Conservation (phyloP, 768 basidiomycete species). For the Lentinula raphanica region DNA sequence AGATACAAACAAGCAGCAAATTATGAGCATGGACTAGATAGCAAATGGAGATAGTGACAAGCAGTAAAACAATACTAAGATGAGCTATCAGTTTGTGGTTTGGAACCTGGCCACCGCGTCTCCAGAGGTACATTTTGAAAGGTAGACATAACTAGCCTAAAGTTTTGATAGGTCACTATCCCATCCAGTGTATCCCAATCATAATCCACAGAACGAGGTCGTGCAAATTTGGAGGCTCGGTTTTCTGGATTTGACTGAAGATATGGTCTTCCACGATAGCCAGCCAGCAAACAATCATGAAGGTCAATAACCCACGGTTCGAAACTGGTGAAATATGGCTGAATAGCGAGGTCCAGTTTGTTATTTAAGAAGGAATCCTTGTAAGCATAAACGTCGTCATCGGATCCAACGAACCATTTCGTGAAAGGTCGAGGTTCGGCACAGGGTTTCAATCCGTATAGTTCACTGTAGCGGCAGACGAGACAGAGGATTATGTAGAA, state of each 20-base stretch:
- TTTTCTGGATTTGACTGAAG: neutral
- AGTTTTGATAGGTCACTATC: neutral
- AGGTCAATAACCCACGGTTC: no score
- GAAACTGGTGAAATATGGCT: no score
- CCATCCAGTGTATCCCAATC: neutral
- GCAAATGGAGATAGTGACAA: no score
- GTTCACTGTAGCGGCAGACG: neutral
- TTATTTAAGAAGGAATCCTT: no score
- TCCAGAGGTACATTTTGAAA: neutral
- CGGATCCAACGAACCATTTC: slow-evolving; percentile 3
- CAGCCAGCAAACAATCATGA: neutral
- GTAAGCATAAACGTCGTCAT: neutral
- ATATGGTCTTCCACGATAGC: neutral
- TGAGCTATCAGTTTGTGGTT: no score
- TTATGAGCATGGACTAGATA: no score
- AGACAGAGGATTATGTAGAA: neutral
- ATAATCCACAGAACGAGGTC: neutral
- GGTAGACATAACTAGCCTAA: neutral
- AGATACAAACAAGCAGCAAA: no score
- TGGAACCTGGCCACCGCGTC: neutral
- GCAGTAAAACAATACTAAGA: no score
- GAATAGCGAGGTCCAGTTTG: no score
- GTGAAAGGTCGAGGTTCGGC: neutral
- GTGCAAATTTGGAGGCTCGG: neutral
- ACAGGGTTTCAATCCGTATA: no score